Base-by-base conservation (phyloP, 2,329 filamentous ascomycete species). In the Akanthomyces muscarius region DNA sequence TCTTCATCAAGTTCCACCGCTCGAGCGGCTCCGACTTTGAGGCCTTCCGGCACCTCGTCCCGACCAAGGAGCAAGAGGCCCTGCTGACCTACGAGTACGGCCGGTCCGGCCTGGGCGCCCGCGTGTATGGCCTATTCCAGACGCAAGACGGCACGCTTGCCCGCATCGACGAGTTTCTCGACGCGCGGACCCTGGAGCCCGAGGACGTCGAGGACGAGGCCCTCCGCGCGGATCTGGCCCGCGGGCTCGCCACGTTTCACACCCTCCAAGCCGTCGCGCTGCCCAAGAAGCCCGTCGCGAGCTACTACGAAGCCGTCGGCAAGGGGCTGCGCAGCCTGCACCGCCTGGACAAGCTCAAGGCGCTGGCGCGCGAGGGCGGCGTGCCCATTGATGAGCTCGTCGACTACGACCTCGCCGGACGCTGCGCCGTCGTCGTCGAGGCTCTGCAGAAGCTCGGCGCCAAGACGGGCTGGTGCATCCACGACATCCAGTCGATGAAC, bases 401-500 rank as follows among this genome's bases (percentile, higher is more conserved):
- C 21, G 64, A 66, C 59, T 65, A 65, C 50, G 62, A 65, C 63
- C 58, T 68, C 28, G 61, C 45, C 23, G 21, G 54, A 3, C 36
- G 58, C 33, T 16, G 65, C 47, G 18, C 4, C 8, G 42, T 33
- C 13, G 54, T 64, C 8, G 50, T 62, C 14, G 51, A 48, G 11
- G 60, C 30, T 10, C 51, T 68, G 18, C 7, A 62, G n/a, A 58
- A 64, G 4, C 53, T 65, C 0, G 18, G 25, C 3, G 65, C 55
- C 14, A 66, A 65, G 47, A 61, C 42, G 41, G 65, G 62, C 13
- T 65, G 58, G 60, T 68, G 66, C 59, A 64, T 68, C 60, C 66
- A 67, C 61, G 65, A 67, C 50, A 60, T 68, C 7, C 65, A 68
- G 42, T 68, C 63, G 44, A 67, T 67, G 66, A 67, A 68, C 50